Evolutionary conservation across 768 basidiomycete species (phyloP), one percentile per base, ranked within the genome.

Genomic region (Pisolithus tinctorius): DNA sequence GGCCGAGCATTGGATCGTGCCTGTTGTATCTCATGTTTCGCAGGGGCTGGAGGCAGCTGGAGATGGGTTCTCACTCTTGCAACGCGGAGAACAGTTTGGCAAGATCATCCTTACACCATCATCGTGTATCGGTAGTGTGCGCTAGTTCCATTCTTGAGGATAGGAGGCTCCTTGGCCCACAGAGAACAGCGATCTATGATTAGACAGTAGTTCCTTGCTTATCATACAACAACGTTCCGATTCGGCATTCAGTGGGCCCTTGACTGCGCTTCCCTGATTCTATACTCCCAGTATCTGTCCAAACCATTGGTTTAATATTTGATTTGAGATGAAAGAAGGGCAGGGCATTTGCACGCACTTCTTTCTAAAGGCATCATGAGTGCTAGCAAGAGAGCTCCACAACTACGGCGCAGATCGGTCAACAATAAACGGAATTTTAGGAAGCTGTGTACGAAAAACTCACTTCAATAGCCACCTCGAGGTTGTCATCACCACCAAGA

Each of bases 351-450:
- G 4, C 26, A 68, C 74, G 39, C 54, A 89, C 89, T 83, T 85
- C 72, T 82, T 88, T 45, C 88, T 75, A 56, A 89, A 87, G 6
- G 77, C 78, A 60, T 92, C 89, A 59, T 82, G 75, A 51, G 84
- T 79, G 49, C 80, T 71, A 1, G 81, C 88, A 25, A 92, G 75
- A 2, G 76, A 74, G 51, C 73, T 81, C 83, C 87, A 91, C 17
- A 88, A 69, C 87, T 89, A 59, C 37, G 55, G 47, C 40, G 38
- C 46, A 48, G 48, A 45, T 47, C 46, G 60, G 27, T n/a, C 48
- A 47, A n/a, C 41, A 43, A 55, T 44, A 49, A 60, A 48, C 55
- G 38, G 36, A 55, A 38, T 13, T 31, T 30, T 38, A 45, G 20
- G 20, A 51, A 23, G 20, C 39, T 45, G 17, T 8, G 34, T 4